phyloP scores from a whole-genome alignment of 2,329 filamentous ascomycete genomes.

The Amauroascus verrucosus region DNA sequence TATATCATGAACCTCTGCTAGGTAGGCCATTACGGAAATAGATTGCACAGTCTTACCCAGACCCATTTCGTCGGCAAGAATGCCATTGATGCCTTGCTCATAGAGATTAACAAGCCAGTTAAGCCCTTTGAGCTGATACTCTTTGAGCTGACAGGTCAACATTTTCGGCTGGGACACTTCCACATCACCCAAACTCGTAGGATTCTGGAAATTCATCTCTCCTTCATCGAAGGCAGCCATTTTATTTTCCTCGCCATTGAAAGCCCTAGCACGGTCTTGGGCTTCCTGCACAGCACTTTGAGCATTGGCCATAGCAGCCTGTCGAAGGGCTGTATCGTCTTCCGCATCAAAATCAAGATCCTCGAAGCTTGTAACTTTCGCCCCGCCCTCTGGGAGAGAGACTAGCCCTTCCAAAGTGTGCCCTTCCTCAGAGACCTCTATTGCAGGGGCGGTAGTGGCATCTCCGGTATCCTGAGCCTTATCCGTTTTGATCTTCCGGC shows the following conservation, averaged over 20 bases:
- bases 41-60: conserved; percentile 98
- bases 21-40: conserved; percentile 97
- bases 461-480: conserved; percentile 84
- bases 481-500: conserved; percentile 97
- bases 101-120: conserved; percentile 99
- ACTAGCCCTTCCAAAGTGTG: conserved; percentile 38
- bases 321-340: conserved; percentile 69
- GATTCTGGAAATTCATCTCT: conserved; percentile 99
- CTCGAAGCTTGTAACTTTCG: conserved; percentile 86
- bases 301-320: conserved; percentile 87
- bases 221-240: conserved; percentile 77
- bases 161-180: conserved; percentile 91
- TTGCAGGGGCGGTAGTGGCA: conserved; percentile 48
- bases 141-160: conserved; percentile 87
- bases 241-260: conserved; percentile 63
- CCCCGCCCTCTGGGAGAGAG: conserved; percentile 36
- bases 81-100: conserved; percentile 96
- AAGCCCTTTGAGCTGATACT: conserved; percentile 97
- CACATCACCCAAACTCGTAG: conserved; percentile 84
- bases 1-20: conserved; percentile 96
- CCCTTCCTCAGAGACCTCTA: conserved; percentile 37
- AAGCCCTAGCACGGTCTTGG: conserved; percentile 81
- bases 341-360: conserved; percentile 92
- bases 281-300: conserved; percentile 93
- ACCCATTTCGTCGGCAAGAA: conserved; percentile 98